Percentiles rank a stretch among this genome's conserved stretches.
These are phyloP conservation scores for Ostreobium quekettii DNA, from an alignment of 139 green algal species.

Conservation along the genomic window DNA sequence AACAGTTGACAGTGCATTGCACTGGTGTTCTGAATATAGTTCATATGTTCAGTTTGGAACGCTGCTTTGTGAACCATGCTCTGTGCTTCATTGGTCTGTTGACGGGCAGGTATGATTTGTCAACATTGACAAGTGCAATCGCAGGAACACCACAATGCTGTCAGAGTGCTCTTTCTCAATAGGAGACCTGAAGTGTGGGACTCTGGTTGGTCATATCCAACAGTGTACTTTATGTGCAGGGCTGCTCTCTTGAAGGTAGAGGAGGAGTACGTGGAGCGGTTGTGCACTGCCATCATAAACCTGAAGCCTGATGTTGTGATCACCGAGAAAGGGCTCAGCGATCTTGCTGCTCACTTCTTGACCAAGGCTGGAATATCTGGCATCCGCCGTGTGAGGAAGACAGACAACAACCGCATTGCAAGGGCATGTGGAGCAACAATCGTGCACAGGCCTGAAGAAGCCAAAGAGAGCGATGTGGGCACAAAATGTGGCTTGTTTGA, in stretches of 20 bases:
- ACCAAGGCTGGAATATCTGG: constrained; percentile 84
- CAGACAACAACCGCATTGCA: constrained; percentile 98
- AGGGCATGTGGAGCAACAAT: constrained; percentile 90
- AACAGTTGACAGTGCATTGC: too few relatives aligned
- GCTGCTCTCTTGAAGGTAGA: constrained; percentile 88
- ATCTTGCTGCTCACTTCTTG: constrained; percentile 90
- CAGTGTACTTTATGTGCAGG: constrained; percentile 32
- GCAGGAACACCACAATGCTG: too few relatives aligned
- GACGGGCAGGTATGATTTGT: too few relatives aligned
- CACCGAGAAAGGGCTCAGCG: constrained; percentile 93
- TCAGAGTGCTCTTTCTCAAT: too few relatives aligned
- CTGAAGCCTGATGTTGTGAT: constrained; percentile 97
- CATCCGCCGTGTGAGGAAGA: constrained; percentile 96
- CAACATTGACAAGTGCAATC: too few relatives aligned
- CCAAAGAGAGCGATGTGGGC: constrained; percentile 85
- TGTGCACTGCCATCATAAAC: constrained; percentile 71
- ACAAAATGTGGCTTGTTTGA: constrained; percentile 87
- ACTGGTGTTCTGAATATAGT: too few relatives aligned
- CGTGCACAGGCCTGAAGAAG: constrained; percentile 82
- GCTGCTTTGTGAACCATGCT: too few relatives aligned
- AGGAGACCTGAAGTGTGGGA: too few relatives aligned
- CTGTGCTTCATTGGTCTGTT: too few relatives aligned
- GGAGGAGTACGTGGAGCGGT: constrained; percentile 80
- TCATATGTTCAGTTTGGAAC: too few relatives aligned
- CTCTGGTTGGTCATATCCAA: too few relatives aligned